A percentile compares a stretch with the other conserved stretches of the same genome.
These are phyloP conservation scores for Exophiala sp. DNA, from an alignment of 2,329 filamentous ascomycete species.

Conservation along the genomic window DNA sequence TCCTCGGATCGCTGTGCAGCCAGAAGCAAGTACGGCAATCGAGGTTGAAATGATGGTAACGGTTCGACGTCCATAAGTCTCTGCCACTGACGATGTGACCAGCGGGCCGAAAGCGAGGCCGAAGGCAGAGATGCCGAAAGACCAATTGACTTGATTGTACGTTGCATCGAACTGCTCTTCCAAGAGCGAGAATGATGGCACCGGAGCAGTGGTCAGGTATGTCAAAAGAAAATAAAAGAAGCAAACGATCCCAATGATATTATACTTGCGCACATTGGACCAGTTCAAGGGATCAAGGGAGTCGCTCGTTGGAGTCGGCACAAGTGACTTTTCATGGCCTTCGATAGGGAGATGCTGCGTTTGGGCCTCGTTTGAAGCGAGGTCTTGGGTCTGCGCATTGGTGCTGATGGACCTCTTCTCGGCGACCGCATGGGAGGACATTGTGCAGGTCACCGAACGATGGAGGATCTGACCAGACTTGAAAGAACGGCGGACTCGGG, in stretches of 20 bases:
- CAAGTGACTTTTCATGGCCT: constrained; percentile 7
- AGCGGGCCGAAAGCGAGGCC: constrained; percentile 36
- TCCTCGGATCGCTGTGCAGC: constrained; percentile 8
- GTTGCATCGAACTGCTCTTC: constrained; percentile 9
- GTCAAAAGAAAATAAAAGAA: constrained; percentile 16
- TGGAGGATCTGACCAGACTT: neutral
- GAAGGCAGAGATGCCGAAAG: constrained; percentile 18
- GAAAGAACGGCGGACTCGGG: no score
- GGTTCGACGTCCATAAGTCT: constrained; percentile 32
- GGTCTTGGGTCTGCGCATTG: neutral
- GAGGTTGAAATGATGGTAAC: constrained; percentile 23
- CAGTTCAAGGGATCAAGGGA: constrained; percentile 35
- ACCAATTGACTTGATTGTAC: constrained; percentile 14
- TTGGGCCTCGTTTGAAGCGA: neutral
- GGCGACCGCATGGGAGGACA: no score
- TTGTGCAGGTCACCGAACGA: neutral
- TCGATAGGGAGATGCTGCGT: neutral
- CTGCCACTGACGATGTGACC: constrained; percentile 34
- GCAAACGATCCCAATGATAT: constrained; percentile 5
- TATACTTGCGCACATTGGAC: constrained; percentile 24
- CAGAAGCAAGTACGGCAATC: constrained; percentile 3
- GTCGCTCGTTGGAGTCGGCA: constrained; percentile 31
- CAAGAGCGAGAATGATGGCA: constrained; percentile 9
- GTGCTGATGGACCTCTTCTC: neutral
- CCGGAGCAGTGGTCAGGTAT: constrained; percentile 9